Conservation (phyloP, 768 basidiomycete genomes). For the Lepiota subincarnata region DNA sequence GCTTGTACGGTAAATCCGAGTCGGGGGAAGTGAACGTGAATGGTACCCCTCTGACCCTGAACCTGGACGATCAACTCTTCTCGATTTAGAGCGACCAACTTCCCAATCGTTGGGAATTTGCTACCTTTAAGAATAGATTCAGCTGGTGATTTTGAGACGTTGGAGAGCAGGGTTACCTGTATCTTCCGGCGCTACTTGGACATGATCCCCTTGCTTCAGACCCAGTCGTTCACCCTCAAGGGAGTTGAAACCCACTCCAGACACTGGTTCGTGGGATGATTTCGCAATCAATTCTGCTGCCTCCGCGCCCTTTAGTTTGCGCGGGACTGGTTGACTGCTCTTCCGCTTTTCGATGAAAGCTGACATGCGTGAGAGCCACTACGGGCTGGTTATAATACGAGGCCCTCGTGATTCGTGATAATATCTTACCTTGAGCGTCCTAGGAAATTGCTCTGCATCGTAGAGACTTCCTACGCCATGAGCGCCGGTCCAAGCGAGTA, state of each 20-base stretch:
- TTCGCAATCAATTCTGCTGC: constrained; percentile 40
- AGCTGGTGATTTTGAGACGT: not conserved
- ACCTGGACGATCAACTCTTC: constrained; percentile 50
- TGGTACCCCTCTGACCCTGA: constrained; percentile 29
- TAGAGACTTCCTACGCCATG: constrained; percentile 32
- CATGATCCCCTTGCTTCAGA: constrained; percentile 32
- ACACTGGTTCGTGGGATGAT: constrained; percentile 32
- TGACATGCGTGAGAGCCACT: constrained; percentile 48
- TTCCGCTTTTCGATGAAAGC: constrained; percentile 27
- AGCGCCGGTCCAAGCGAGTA: constrained; percentile 38
- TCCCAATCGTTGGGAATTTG: constrained; percentile 43
- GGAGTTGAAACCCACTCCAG: constrained; percentile 41
- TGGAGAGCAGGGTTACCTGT: constrained; percentile 30
- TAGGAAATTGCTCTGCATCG: constrained; percentile 34
- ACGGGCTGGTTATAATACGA: not conserved
- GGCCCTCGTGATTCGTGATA: not conserved
- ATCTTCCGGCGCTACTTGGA: constrained; percentile 44
- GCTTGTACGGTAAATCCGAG: constrained; percentile 31
- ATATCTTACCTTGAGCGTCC: constrained; percentile 32
- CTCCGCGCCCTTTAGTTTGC: constrained; percentile 31
- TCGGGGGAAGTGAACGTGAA: constrained; percentile 54
- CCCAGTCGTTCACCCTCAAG: constrained; percentile 40
- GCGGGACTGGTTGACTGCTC: constrained; percentile 21
- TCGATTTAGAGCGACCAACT: constrained; percentile 43
- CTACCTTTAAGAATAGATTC: constrained; percentile 24